Evolutionary conservation across 441 rosid species (phyloP).

Genomic region (Mallotus japonicus): DNA sequence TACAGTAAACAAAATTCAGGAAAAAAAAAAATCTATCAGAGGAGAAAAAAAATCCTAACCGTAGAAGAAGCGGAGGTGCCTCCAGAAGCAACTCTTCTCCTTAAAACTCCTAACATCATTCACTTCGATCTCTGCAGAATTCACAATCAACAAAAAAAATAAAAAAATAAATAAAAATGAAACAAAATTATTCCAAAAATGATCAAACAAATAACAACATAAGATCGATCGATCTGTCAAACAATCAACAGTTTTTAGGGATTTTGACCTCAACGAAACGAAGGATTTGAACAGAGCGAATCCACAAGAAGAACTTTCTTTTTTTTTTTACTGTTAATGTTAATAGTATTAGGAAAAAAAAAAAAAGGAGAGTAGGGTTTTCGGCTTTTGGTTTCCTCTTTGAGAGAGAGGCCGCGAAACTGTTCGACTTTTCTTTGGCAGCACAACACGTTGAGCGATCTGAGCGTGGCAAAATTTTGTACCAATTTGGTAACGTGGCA

Average conservation of each 20-base stretch:
- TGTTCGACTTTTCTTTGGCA: too few relatives aligned
- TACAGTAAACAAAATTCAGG: not conserved
- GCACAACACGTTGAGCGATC: too few relatives aligned
- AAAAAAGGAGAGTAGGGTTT: too few relatives aligned
- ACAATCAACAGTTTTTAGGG: too few relatives aligned
- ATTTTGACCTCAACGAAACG: not conserved
- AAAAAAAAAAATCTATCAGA: too few relatives aligned
- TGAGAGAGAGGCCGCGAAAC: too few relatives aligned
- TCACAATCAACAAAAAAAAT: too few relatives aligned
- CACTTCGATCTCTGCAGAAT: not conserved
- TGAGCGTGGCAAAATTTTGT: too few relatives aligned
- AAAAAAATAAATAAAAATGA: not conserved
- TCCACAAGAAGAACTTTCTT: not conserved
- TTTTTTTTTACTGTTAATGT: too few relatives aligned
- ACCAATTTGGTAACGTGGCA: too few relatives aligned
- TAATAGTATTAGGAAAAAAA: too few relatives aligned
- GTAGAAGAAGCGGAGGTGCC: slow-evolving; percentile 47
- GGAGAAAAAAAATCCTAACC: slow-evolving; percentile 31
- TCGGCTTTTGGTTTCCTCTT: too few relatives aligned
- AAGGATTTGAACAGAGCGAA: slow-evolving; percentile 3
- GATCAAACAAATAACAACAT: not conserved
- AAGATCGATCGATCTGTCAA: not conserved
- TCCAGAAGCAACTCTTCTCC: slow-evolving; percentile 56
- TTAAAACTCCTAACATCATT: slow-evolving; percentile 63
- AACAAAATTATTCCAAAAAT: not conserved